Conservation (phyloP, 179 eudicot species). For the Drosera spatulata region DNA sequence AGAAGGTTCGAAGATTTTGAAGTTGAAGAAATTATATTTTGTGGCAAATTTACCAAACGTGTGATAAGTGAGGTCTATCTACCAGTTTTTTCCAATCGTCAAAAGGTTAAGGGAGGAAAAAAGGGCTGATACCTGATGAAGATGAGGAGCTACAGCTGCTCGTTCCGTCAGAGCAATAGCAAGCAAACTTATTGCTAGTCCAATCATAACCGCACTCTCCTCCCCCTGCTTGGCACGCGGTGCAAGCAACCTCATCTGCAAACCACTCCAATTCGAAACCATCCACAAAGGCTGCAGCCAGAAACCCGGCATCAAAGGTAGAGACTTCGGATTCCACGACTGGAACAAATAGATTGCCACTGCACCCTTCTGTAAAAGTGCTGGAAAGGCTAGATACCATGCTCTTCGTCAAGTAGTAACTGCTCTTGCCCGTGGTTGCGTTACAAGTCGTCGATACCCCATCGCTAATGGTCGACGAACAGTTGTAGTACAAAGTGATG, state of each 20-base stretch:
- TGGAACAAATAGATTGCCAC: not conserved
- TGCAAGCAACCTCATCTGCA: constrained; percentile 10
- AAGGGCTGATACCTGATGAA: too few species aligned
- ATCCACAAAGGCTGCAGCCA: not conserved
- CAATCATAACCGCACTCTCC: constrained; percentile 24
- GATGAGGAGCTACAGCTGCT: not conserved
- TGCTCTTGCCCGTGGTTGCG: not conserved
- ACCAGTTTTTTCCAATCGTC: too few species aligned
- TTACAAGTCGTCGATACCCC: not conserved
- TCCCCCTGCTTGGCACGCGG: constrained; percentile 5
- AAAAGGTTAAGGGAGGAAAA: too few species aligned
- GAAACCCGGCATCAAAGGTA: not conserved
- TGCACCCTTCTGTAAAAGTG: not conserved
- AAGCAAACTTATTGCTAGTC: constrained; percentile 5
- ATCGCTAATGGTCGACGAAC: not conserved
- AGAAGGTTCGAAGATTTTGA: too few species aligned
- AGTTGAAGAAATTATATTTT: too few species aligned
- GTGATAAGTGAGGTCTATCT: too few species aligned
- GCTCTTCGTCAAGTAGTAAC: not conserved
- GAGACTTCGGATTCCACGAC: not conserved
- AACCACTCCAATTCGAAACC: constrained; percentile 25
- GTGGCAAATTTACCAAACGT: too few species aligned
- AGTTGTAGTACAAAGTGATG: constrained; percentile 2
- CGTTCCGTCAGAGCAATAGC: constrained; percentile 13
- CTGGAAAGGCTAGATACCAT: not conserved